A percentile compares a stretch with the other conserved stretches of the same genome.
Evolutionary conservation across 2,329 filamentous ascomycete genomes (phyloP).

Genomic region (Dactylonectria macrodidyma): DNA sequence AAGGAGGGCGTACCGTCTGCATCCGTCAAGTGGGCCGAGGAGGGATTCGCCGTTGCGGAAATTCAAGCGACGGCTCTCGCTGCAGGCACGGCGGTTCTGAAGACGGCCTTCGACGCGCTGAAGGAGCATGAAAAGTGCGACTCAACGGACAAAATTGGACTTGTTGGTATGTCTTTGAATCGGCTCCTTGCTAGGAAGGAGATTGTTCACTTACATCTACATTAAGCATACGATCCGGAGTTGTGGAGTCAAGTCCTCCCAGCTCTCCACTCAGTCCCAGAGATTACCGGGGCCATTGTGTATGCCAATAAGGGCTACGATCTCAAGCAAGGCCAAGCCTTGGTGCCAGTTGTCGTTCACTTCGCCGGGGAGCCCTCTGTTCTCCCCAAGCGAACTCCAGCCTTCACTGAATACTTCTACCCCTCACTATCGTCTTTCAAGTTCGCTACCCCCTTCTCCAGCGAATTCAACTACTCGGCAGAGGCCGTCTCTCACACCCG

Average conservation of each 20-base stretch:
- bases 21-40: constrained; percentile 79
- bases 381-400: constrained; percentile 10
- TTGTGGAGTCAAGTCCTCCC: constrained; percentile 44
- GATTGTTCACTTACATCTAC: neutral
- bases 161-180: constrained; percentile 51
- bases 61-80: constrained; percentile 54
- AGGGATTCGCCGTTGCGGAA: constrained; percentile 75
- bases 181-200: neutral
- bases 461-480: constrained; percentile 64
- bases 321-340: constrained; percentile 9
- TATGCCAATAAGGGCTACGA: constrained; percentile 36
- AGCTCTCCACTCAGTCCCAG: constrained; percentile 38
- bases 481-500: constrained; percentile 78
- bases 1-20: constrained; percentile 64
- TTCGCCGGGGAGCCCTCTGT: constrained; percentile 30
- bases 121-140: constrained; percentile 50
- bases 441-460: constrained; percentile 65
- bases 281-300: constrained; percentile 41
- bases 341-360: constrained; percentile 38
- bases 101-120: constrained; percentile 40
- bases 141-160: constrained; percentile 55
- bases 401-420: constrained; percentile 57
- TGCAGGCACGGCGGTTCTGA: constrained; percentile 28
- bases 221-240: constrained; percentile 33
- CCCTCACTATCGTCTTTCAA: constrained; percentile 51